A percentile compares a stretch with the other conserved stretches of the same genome.
These are phyloP conservation scores for Thraustochytrium striatum DNA, from an alignment of 352 stramenopile species.

Conservation along the genomic window DNA sequence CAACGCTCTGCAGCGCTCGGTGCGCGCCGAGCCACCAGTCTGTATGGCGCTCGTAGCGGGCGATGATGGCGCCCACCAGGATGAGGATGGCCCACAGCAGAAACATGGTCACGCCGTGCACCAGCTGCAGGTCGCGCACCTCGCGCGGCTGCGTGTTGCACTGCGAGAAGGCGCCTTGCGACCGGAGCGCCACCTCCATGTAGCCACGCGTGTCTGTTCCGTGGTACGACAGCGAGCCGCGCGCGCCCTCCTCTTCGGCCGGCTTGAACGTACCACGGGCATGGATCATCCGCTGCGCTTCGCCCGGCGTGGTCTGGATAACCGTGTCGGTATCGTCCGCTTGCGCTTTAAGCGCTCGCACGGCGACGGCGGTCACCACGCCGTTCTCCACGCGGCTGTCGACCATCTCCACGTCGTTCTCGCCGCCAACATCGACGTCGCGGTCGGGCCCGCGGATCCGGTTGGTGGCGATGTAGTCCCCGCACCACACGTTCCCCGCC, in stretches of 20 bases:
- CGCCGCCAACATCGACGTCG: background rate
- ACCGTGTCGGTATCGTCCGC: background rate
- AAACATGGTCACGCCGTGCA: constrained; percentile 40
- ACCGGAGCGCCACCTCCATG: background rate
- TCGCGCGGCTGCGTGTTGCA: constrained; percentile 5
- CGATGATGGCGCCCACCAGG: constrained; percentile 29
- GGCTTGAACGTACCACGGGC: no score
- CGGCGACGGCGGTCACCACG: background rate
- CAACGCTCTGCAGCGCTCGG: background rate
- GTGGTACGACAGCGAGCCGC: background rate
- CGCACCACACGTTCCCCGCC: background rate
- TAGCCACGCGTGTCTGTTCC: background rate
- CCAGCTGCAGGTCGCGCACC: constrained; percentile 17
- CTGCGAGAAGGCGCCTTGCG: background rate
- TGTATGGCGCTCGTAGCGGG: constrained; percentile 4
- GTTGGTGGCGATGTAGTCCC: background rate
- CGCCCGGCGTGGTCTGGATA: no score
- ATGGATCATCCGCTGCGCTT: no score
- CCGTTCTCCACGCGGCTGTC: background rate
- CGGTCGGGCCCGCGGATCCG: background rate
- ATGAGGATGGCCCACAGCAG: constrained; percentile 37
- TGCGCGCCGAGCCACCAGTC: constrained; percentile 24
- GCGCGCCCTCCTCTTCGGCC: background rate
- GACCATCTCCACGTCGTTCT: constrained; percentile 8
- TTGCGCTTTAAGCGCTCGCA: background rate